Base-by-base conservation (phyloP, 257 asterid species). In the Solanum paucissectum region DNA sequence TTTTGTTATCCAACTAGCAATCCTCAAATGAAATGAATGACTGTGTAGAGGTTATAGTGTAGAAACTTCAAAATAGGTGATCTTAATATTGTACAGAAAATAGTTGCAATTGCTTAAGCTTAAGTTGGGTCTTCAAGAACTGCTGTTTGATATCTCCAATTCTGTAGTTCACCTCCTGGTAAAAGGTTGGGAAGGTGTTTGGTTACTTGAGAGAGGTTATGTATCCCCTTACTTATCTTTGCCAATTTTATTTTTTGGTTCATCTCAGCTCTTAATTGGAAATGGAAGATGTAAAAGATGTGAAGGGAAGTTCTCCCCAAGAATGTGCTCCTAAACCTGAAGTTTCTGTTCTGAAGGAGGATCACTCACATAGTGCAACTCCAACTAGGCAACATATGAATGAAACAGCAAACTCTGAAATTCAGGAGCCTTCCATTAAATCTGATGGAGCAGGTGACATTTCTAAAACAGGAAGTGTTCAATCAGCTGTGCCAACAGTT, bases 221-320 rank as follows among this genome's bases (percentile, higher is more conserved):
- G 21, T 77, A 77, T 42, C 37, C 37, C 25, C 85, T 79, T 42
- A 77, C 84, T 77, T 81, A 20, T 27, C 37, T 44, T 44, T 27
- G 66, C 66, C 27, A 81, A 77, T 77, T n/a, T 81, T 66, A 73
- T 75, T 16, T 49, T 87, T 86, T 66, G 89, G 81, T 86, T 87
- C 90, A 62, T 46, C 88, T 69, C 82, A 79, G 89, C 89, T 89
- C 88, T 73, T 87, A 76, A 27, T 90, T 83, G 88, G 88, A 46
- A 88, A 97, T 95, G 99, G 98, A 92, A 90, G 96, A 90, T 86
- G 90, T 89, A 81, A 90, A 92, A 87, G 62, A 52, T 81, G 42
- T 85, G n/a, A 84, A 84, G 21, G 93, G 87, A 87, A 90, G 89
- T 88, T 84, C 90, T 87, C 89, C 91, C 83, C 84, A 89, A 36